phyloP scores from a whole-genome alignment of 176 grass and related monocot genomes.

The Hsuehochloa calcarea region DNA sequence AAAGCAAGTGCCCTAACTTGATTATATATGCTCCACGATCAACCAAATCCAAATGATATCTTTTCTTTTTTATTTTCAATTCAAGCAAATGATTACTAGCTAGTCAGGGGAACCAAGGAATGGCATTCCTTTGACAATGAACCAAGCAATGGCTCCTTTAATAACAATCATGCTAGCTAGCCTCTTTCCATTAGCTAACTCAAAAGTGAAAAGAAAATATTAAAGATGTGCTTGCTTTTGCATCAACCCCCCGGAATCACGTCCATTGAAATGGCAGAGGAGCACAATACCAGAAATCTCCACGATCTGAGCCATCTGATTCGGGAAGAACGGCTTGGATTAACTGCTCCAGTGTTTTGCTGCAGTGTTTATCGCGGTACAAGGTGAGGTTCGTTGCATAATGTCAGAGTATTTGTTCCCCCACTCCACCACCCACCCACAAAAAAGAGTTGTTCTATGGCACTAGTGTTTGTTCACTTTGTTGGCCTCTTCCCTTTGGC shows the following conservation, averaged over 20 bases:
- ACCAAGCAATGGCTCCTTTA: neutral
- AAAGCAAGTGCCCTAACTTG: neutral
- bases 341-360: no score
- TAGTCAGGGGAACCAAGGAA: neutral
- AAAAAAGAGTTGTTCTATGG: neutral
- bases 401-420: no score
- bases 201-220: neutral
- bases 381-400: no score
- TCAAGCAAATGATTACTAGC: constrained; percentile 37
- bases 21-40: neutral
- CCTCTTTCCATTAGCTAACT: constrained; percentile 23
- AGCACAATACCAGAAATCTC: no score
- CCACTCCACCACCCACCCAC: no score
- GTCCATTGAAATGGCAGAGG: no score
- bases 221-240: constrained; percentile 13
- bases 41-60: constrained; percentile 14
- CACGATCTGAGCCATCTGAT: no score
- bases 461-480: neutral
- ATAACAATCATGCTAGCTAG: neutral
- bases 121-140: neutral
- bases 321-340: no score
- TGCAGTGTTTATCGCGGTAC: no score
- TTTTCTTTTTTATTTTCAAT: neutral
- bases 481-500: neutral
- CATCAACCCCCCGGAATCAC: neutral